phyloP scores from a whole-genome alignment of 345 rosid species.

The Lenwebbia sp. region DNA sequence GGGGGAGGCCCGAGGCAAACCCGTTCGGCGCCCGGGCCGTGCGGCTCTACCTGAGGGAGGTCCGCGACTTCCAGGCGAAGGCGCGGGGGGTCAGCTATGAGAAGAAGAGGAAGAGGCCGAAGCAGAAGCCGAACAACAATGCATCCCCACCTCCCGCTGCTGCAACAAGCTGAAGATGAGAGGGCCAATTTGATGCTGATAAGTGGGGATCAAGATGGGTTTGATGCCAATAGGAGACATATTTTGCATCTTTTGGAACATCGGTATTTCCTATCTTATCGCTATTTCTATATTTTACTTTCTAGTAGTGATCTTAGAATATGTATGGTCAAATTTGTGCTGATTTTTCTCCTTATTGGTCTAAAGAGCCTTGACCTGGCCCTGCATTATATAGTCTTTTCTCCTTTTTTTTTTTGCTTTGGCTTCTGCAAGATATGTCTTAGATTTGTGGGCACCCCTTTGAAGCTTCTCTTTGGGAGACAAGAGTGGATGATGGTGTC shows the following conservation, averaged over 20 bases:
- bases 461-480: not conserved
- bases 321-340: not conserved
- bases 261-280: not conserved
- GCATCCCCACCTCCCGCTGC: not conserved
- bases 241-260: not conserved
- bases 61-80: slow-evolving; percentile 89
- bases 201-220: not conserved
- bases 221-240: not conserved
- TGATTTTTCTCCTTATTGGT: not conserved
- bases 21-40: slow-evolving; percentile 87
- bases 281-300: not conserved
- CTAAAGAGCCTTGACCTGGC: not conserved
- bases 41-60: slow-evolving; percentile 75
- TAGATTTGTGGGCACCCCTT: not conserved
- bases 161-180: not conserved
- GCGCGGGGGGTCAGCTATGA: slow-evolving; percentile 92
- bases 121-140: not conserved
- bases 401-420: not conserved
- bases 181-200: not conserved
- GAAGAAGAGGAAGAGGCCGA: slow-evolving; percentile 61
- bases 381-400: not conserved
- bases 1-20: slow-evolving; percentile 74
- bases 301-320: not conserved
- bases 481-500: not conserved
- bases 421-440: not conserved